These are phyloP conservation scores for Agaricus bisporus DNA, from an alignment of 768 basidiomycete species.

Conservation along the genomic window DNA sequence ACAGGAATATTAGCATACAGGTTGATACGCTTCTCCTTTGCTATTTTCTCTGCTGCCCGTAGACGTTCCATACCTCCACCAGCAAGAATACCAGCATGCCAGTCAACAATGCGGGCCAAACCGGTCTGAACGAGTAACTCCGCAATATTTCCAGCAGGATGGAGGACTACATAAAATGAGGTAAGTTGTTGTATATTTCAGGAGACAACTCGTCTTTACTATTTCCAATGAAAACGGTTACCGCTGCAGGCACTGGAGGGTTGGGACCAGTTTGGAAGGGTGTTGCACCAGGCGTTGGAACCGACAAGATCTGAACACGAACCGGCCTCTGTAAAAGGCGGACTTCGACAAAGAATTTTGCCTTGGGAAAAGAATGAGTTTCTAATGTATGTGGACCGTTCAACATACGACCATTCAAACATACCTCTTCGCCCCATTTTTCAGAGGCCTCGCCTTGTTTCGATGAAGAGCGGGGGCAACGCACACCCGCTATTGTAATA, in stretches of 20 bases:
- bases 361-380: conserved; percentile 39
- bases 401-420: conserved; percentile 14
- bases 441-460: conserved; percentile 78
- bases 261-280: conserved; percentile 66
- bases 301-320: conserved; percentile 69
- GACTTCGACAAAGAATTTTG: conserved; percentile 90
- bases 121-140: conserved; percentile 82
- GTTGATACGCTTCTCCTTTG: conserved; percentile 67
- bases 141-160: conserved; percentile 93
- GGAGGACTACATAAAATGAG: conserved; percentile 48
- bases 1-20: conserved; percentile 58
- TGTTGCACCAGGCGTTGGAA: conserved; percentile 72
- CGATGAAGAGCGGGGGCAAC: conserved; percentile 62
- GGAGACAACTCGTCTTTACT: conserved; percentile 32
- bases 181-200: neutral
- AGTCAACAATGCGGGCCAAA: conserved; percentile 88
- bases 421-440: conserved; percentile 84
- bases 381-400: conserved; percentile 3
- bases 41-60: conserved; percentile 74
- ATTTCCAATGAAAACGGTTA: conserved; percentile 86
- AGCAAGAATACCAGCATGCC: conserved; percentile 94
- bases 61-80: conserved; percentile 84
- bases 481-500: conserved; percentile 77
- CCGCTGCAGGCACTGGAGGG: conserved; percentile 51
- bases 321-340: conserved; percentile 77